Percentiles rank a stretch among this genome's conserved stretches.
Conservation (phyloP, 1,139 yeast species). For the Debaryomycetaceae sp. region DNA sequence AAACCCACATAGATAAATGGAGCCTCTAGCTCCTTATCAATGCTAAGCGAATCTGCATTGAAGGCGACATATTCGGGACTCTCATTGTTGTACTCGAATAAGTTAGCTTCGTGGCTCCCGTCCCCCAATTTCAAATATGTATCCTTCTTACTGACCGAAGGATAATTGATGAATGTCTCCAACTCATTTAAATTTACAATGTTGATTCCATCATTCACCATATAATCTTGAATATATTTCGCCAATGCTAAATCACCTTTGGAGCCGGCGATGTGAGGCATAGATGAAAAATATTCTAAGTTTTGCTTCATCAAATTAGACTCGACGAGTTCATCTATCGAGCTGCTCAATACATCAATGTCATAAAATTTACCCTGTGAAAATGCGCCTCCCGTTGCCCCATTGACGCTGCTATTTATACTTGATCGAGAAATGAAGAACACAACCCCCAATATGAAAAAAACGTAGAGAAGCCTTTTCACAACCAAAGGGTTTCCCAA, state of each 20-base stretch:
- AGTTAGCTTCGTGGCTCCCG: conserved; percentile 33
- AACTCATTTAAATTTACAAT: conserved; percentile 49
- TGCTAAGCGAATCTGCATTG: conserved; percentile 59
- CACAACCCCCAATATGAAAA: conserved; percentile 55
- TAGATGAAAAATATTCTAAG: conserved; percentile 70
- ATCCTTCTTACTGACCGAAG: conserved; percentile 16
- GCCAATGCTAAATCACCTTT: conserved; percentile 76
- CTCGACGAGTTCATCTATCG: conserved; percentile 51
- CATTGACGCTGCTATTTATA: conserved; percentile 44
- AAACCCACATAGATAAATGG: conserved; percentile 54
- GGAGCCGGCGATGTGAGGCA: conserved; percentile 89
- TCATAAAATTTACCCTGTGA: conserved; percentile 63
- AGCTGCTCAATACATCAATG: conserved; percentile 45
- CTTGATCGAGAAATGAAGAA: conserved; percentile 58
- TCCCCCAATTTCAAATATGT: conserved; percentile 34
- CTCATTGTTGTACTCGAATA: conserved; percentile 31
- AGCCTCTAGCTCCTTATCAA: conserved; percentile 50
- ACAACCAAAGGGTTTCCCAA: conserved; percentile 85
- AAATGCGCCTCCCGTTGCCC: conserved; percentile 41
- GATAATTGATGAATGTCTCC: conserved; percentile 59
- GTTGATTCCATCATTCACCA: conserved; percentile 54
- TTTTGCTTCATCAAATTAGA: conserved; percentile 61
- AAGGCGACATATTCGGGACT: conserved; percentile 47
- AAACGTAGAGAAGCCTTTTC: conserved; percentile 69
- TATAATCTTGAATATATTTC: conserved; percentile 56